These are phyloP conservation scores for Penicillium oxalicum DNA, from an alignment of 2,329 filamentous ascomycete genomes.

Conservation along the genomic window DNA sequence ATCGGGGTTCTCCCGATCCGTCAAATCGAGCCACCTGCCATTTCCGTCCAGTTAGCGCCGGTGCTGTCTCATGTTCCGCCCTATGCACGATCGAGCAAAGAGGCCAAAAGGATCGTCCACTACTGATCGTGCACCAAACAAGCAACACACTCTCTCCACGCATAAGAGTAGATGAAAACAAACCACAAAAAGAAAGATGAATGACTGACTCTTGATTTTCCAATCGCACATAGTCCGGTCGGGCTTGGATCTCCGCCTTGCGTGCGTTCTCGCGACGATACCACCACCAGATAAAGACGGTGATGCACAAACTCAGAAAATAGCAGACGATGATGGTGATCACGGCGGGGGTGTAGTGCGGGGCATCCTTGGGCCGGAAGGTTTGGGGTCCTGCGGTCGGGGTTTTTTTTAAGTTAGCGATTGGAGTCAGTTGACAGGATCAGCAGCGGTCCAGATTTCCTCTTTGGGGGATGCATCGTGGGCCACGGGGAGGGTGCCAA, in stretches of 20 bases:
- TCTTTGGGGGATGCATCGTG: neutral
- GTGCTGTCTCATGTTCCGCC: neutral
- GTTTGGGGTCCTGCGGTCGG: slow-evolving; percentile 45
- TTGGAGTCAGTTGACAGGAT: neutral
- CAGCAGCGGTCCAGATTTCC: too few relatives aligned
- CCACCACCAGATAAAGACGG: slow-evolving; percentile 59
- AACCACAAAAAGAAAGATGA: neutral
- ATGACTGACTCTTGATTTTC: slow-evolving; percentile 58
- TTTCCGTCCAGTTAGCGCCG: neutral
- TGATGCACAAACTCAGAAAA: slow-evolving; percentile 47
- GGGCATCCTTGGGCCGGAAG: slow-evolving; percentile 52
- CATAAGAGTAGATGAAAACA: too few relatives aligned
- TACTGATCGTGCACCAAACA: too few relatives aligned
- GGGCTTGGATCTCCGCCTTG: slow-evolving; percentile 50
- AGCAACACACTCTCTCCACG: too few relatives aligned
- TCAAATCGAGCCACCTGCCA: slow-evolving; percentile 53
- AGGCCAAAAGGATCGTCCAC: neutral
- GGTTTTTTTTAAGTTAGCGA: neutral
- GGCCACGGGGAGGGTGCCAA: too few relatives aligned
- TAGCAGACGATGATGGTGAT: slow-evolving; percentile 59
- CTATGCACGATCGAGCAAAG: neutral
- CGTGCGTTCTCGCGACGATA: slow-evolving; percentile 54
- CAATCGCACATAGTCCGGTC: slow-evolving; percentile 54
- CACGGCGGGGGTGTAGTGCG: slow-evolving; percentile 57
- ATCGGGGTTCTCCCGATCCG: slow-evolving; percentile 60